Evolutionary conservation across 495 filamentous ascomycete genomes (phyloP), one percentile per base, ranked within the genome.

Genomic region (Penicillium pancosmium): DNA sequence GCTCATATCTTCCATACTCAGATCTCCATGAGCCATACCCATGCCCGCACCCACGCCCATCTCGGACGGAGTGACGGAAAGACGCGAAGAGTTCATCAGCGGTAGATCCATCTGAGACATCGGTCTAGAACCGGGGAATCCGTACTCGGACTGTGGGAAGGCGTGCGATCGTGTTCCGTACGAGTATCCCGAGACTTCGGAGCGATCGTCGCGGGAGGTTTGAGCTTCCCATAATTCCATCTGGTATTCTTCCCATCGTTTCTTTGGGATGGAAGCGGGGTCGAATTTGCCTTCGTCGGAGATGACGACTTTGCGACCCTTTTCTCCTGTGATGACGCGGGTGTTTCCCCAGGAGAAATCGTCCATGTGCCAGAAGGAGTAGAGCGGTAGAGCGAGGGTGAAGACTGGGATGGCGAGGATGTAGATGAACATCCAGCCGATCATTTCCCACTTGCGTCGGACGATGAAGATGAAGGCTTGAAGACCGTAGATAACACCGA

Each of bases 291-390:
- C 95, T 77, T 99, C 94, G 71, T 99, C 94, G 1, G 91, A 90
- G 61, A 99, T 90, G 69, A 99, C 86, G 60, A 98, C 77, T 78
- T 97, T 93, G 67, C 88, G 85, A 52, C 94, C 94, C 68, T 88
- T 89, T 73, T 98, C 94, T 70, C 94, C 94, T n/a, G 91, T 96
- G 61, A 99, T 92, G 43, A 99, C 82, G 82, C 95, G 92, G 0
- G 94, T 98, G 72, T 91, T 98, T 82, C 94, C 94, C 94, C 94
- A 98, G 7, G 87, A 88, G 84, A 99, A 99, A 80, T 99, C 94
- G 72, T 99, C 94, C 94, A 97, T 97, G 75, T 98, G 83, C 94
- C 94, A 99, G 85, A 99, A 99, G 46, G 93, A 82, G 74, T 98
- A 99, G 6, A 99, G 82, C 1, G 94, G 94, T 8, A 99, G 81